Conservation (phyloP, 176 grass and related monocot genomes). For the Oryza brachyantha region DNA sequence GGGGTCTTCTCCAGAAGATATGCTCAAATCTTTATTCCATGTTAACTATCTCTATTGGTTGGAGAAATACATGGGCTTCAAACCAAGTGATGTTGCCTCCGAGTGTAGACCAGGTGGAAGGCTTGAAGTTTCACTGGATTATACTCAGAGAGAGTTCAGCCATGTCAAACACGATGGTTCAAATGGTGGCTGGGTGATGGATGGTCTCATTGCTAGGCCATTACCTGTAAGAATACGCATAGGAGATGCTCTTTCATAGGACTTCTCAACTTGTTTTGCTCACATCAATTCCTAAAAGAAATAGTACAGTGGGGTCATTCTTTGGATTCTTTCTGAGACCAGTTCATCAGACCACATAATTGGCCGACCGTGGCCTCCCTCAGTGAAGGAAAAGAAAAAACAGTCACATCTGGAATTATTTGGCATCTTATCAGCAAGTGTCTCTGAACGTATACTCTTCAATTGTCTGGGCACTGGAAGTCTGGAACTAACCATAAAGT, state of each 20-base stretch:
- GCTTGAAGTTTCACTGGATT: constrained; percentile 81
- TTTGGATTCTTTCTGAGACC: constrained; percentile 9
- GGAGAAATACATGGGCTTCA: constrained; percentile 76
- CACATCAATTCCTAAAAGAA: neutral
- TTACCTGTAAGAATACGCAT: constrained; percentile 59
- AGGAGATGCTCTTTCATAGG: constrained; percentile 29
- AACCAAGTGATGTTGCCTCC: constrained; percentile 39
- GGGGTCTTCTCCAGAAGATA: constrained; percentile 72
- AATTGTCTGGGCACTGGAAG: neutral
- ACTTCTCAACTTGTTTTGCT: neutral
- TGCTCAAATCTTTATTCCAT: constrained; percentile 93
- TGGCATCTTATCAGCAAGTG: neutral
- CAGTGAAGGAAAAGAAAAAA: neutral
- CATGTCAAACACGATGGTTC: constrained; percentile 78
- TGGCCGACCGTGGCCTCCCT: too few relatives aligned
- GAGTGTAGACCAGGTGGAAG: constrained; percentile 68
- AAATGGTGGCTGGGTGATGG: constrained; percentile 67
- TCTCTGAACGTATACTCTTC: neutral
- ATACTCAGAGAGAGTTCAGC: constrained; percentile 66
- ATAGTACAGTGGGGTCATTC: constrained; percentile 26
- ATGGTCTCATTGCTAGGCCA: constrained; percentile 79
- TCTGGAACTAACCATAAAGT: neutral
- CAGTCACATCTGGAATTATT: neutral
- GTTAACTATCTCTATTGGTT: constrained; percentile 94
- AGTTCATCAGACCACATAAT: neutral